These are phyloP conservation scores for Tolypocladium sp. DNA, from an alignment of 2,329 filamentous ascomycete species.

Conservation along the genomic window DNA sequence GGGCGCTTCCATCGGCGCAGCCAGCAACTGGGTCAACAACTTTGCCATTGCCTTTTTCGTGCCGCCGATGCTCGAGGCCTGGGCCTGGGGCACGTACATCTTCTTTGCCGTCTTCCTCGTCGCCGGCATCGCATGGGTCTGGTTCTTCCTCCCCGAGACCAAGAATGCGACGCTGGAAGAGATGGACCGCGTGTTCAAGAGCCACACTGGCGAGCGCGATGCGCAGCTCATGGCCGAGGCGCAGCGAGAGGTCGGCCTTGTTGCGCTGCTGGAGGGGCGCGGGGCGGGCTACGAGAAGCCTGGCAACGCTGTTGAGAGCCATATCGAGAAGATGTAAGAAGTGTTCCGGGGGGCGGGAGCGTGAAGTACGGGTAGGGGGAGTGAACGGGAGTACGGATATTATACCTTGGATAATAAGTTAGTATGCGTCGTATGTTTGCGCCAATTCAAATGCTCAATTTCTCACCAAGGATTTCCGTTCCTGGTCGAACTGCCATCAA, in stretches of 20 bases:
- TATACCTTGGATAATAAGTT: background rate
- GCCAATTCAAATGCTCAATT: background rate
- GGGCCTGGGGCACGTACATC: constrained; percentile 42
- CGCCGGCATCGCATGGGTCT: constrained; percentile 36
- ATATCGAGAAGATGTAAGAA: background rate
- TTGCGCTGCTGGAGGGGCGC: background rate
- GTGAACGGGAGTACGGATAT: background rate
- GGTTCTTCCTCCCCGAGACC: constrained; percentile 44
- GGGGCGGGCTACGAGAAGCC: background rate
- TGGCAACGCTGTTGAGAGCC: background rate
- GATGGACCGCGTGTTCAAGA: constrained; percentile 42
- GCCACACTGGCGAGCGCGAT: constrained; percentile 20
- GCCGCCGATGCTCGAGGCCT: constrained; percentile 25
- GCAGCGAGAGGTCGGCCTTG: constrained; percentile 4
- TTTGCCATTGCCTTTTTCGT: constrained; percentile 37
- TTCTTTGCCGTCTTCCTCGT: constrained; percentile 45
- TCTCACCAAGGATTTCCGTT: background rate
- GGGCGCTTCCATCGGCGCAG: constrained; percentile 26
- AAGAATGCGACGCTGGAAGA: constrained; percentile 44
- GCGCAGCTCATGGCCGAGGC: constrained; percentile 12
- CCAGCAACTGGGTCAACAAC: constrained; percentile 28
- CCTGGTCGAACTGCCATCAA: too few relatives aligned
- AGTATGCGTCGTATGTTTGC: background rate
- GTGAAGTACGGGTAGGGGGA: background rate
- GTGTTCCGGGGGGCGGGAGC: background rate